A percentile compares a stretch with the other conserved stretches of the same genome.
Evolutionary conservation across 176 grass and related monocot species (phyloP).

Genomic region (Triticum urartu): DNA sequence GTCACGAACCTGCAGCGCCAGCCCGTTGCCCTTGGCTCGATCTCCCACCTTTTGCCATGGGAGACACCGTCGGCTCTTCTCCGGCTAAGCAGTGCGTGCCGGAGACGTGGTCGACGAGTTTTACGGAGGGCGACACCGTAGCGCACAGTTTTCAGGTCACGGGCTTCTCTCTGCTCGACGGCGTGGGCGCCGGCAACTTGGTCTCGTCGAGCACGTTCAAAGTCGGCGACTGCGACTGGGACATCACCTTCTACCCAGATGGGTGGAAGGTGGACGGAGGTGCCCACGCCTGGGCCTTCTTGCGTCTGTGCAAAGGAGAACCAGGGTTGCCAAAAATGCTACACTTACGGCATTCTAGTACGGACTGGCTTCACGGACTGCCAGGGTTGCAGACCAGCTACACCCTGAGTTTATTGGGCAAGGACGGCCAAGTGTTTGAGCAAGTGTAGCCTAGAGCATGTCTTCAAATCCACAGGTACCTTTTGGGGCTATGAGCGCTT

Average conservation of each 20-base stretch:
- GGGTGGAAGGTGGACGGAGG: not conserved
- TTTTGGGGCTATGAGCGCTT: not conserved
- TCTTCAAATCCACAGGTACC: not conserved
- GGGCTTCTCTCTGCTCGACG: not conserved
- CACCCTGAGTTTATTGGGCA: not conserved
- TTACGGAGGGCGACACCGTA: not conserved
- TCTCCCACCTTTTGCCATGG: too few species aligned
- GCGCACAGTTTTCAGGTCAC: not conserved
- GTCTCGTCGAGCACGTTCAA: not conserved
- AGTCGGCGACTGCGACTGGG: not conserved
- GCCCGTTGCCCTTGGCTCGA: too few species aligned
- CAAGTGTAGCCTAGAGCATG: too few species aligned
- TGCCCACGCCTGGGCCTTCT: not conserved
- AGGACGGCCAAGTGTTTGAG: not conserved
- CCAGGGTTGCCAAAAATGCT: not conserved
- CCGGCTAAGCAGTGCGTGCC: too few species aligned
- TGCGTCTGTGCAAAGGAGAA: not conserved
- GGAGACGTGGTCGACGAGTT: too few species aligned
- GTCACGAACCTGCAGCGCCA: too few species aligned
- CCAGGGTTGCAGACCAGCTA: not conserved
- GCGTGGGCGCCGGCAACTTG: not conserved
- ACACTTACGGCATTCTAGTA: too few species aligned
- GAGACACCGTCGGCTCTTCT: too few species aligned
- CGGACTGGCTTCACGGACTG: too few species aligned
- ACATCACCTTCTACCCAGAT: not conserved